Evolutionary conservation across 2,329 filamentous ascomycete genomes (phyloP), one percentile per base, ranked within the genome.

Genomic region (Thielaviopsis euricoi): DNA sequence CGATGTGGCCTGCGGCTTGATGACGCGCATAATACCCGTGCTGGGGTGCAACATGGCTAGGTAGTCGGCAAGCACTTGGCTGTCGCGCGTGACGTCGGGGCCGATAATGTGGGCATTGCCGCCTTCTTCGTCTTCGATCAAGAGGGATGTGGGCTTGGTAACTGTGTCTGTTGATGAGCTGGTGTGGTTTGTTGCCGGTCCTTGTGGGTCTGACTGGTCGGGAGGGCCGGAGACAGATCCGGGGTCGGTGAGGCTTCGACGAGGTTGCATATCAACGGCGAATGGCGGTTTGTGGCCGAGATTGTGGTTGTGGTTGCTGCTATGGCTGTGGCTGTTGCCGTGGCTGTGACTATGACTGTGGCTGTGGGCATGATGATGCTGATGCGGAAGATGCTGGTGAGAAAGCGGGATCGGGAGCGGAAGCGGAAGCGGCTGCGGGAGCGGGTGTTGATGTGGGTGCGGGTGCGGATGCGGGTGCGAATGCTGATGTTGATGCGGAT

Each of bases 1-100:
- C 19, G 65, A 64, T 4, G 64, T 66, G 0, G 68, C 66, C 7
- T 66, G 66, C 1, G 67, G 68, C 9, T 67, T 64, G 6, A 67
- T 64, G 60, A 67, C 66, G 25, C 64, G 65, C 1, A 66, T 68
- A 29, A 70, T 67, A 5, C 65, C 64, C 6, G 68, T 68, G 33
- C 50, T 62, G 49, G 54, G 60, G 29, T 58, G 59, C 43, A 61
- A 21, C 59, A 61, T 57, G 13, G 74, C 74, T 59, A 82, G 73
- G 58, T 80, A 81, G 55, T 79, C 75, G n/a, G 80, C 76, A 52
- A 83, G 71, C 12, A 83, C 73, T 56, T 82, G 79, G 1, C 76
- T 79, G 67, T 83, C 80, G 53, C 76, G 76, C 5, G 78, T 79
- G 6, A 78, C 73, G 6, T 79, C 77, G 0, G 80, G 80, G 0